Conservation (phyloP, 2,329 filamentous ascomycete species). For the Ophiostoma sp. region DNA sequence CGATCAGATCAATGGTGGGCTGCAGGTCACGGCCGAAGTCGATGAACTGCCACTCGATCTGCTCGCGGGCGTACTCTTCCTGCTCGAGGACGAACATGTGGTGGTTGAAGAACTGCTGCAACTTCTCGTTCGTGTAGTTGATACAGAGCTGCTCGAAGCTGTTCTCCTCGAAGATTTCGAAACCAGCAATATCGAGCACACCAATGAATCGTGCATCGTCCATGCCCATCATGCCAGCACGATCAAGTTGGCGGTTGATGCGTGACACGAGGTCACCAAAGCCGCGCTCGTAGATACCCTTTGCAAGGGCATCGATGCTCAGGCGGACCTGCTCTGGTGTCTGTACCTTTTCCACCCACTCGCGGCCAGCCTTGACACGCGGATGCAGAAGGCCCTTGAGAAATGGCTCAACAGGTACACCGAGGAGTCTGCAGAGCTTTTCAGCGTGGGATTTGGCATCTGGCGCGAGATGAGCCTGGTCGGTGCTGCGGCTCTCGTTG, state of each 20-base stretch:
- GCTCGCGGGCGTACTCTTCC: constrained; percentile 93
- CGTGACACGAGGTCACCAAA: constrained; percentile 88
- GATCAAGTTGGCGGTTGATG: constrained; percentile 87
- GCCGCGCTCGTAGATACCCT: constrained; percentile 94
- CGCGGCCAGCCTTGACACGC: constrained; percentile 87
- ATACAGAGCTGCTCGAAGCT: constrained; percentile 99
- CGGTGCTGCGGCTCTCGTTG: constrained; percentile 83
- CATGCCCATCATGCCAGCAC: constrained; percentile 70
- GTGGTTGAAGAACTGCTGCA: constrained; percentile 99
- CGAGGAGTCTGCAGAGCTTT: constrained; percentile 76
- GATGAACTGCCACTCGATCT: constrained; percentile 99
- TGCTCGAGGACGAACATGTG: constrained; percentile 99
- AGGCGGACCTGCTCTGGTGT: constrained; percentile 94
- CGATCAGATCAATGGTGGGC: constrained; percentile 95
- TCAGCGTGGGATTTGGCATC: constrained; percentile 71
- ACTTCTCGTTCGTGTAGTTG: constrained; percentile 99
- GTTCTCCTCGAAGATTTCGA: constrained; percentile 97
- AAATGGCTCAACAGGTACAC: constrained; percentile 79
- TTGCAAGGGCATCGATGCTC: constrained; percentile 82
- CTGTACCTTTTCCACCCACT: constrained; percentile 98
- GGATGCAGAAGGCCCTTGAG: constrained; percentile 85
- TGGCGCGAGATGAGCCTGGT: constrained; percentile 77
- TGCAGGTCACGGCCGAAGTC: constrained; percentile 97
- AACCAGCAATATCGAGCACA: constrained; percentile 96
- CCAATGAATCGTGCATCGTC: constrained; percentile 96